A percentile compares a stretch with the other conserved stretches of the same genome.
These are phyloP conservation scores for Metarhizium rileyi DNA, from an alignment of 2,329 filamentous ascomycete genomes.

Conservation along the genomic window DNA sequence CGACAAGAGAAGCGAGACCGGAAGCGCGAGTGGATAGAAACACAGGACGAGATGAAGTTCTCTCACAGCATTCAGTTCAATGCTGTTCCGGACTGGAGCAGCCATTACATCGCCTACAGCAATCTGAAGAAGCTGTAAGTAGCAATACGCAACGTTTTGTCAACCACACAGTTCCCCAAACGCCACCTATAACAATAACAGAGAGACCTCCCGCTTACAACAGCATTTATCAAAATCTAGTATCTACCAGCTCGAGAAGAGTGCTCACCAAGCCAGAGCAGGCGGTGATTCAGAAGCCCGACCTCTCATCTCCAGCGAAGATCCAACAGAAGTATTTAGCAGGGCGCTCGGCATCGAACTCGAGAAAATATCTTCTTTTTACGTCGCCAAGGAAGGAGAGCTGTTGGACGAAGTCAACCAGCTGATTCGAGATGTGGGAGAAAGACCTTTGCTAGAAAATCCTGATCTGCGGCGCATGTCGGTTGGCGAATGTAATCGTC, in stretches of 20 bases:
- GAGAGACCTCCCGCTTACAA: not conserved
- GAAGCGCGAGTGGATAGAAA: slow-evolving; percentile 62
- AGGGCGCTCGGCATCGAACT: slow-evolving; percentile 78
- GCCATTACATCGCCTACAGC: slow-evolving; percentile 95
- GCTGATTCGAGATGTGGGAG: slow-evolving; percentile 63
- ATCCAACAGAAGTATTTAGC: slow-evolving; percentile 74
- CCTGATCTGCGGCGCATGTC: slow-evolving; percentile 25
- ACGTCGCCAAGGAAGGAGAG: slow-evolving; percentile 79
- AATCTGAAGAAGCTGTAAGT: slow-evolving; percentile 95
- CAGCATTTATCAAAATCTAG: slow-evolving; percentile 32
- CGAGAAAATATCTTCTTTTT: slow-evolving; percentile 91
- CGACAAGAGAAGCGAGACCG: slow-evolving; percentile 38
- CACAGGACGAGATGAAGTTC: slow-evolving; percentile 94
- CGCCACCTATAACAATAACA: not conserved
- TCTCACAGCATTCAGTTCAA: slow-evolving; percentile 99
- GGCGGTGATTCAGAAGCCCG: slow-evolving; percentile 72
- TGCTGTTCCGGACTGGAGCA: slow-evolving; percentile 98
- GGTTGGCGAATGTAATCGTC: slow-evolving; percentile 14
- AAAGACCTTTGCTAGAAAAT: slow-evolving; percentile 45
- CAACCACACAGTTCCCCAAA: not conserved
- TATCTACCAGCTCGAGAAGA: slow-evolving; percentile 92
- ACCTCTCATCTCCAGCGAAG: slow-evolving; percentile 63
- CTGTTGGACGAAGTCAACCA: slow-evolving; percentile 72
- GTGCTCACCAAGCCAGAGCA: slow-evolving; percentile 51
- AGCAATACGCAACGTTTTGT: not conserved